These are phyloP conservation scores for Aspergillus asperescens DNA, from an alignment of 495 filamentous ascomycete species.

Conservation along the genomic window DNA sequence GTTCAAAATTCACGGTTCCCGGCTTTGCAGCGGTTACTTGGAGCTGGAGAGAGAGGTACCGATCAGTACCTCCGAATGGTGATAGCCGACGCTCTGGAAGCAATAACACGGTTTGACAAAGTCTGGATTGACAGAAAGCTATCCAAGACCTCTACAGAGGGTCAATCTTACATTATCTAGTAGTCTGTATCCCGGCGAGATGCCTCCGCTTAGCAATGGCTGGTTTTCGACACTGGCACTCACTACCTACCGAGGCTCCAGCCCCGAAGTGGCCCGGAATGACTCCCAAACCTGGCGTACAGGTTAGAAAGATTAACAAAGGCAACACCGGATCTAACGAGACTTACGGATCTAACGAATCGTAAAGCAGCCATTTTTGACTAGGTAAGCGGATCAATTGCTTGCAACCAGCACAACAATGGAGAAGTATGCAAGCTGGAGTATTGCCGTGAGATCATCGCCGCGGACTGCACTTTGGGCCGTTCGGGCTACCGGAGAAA, in stretches of 20 bases:
- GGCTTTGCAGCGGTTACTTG: conserved; percentile 69
- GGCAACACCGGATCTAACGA: neutral
- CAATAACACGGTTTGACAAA: neutral
- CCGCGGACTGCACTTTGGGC: conserved; percentile 34
- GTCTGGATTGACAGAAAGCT: neutral
- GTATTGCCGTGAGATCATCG: conserved; percentile 23
- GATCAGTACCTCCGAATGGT: conserved; percentile 9
- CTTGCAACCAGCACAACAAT: too few species aligned
- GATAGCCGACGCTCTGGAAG: neutral
- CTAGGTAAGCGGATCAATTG: neutral
- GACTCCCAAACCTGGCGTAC: conserved; percentile 64
- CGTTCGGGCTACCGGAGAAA: conserved; percentile 29
- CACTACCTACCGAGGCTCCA: conserved; percentile 71
- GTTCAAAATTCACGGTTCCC: conserved; percentile 79
- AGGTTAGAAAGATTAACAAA: neutral
- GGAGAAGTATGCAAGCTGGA: neutral
- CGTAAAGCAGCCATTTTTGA: conserved; percentile 51
- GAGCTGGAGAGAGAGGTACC: conserved; percentile 47
- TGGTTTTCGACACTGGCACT: neutral
- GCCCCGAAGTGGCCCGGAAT: conserved; percentile 76
- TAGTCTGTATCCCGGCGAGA: conserved; percentile 26
- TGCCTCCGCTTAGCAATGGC: neutral
- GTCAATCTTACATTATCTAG: conserved; percentile 34
- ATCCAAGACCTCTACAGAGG: neutral
- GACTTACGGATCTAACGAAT: conserved; percentile 57